Conservation (phyloP, 2,329 filamentous ascomycete species). For the Remersonia thermophila region DNA sequence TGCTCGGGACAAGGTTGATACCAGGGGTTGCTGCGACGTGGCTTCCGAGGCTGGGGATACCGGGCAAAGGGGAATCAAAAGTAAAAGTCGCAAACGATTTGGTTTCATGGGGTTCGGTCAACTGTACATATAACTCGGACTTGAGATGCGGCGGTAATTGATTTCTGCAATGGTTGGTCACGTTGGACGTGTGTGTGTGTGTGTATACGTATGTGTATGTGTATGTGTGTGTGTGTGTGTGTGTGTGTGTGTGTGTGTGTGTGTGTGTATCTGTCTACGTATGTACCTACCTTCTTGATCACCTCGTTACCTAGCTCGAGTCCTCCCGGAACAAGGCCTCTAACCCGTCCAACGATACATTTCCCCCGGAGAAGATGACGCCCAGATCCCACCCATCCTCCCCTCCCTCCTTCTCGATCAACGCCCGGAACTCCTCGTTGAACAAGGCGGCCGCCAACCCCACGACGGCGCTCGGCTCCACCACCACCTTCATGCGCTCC, state of each 20-base stretch:
- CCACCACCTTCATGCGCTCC: constrained; percentile 80
- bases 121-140: not conserved
- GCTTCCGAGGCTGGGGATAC: constrained; percentile 11
- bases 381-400: constrained; percentile 61
- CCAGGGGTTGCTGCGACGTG: constrained; percentile 9
- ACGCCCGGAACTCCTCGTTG: constrained; percentile 66
- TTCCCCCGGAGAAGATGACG: constrained; percentile 48
- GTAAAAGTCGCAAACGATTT: constrained; percentile 11
- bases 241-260: not conserved
- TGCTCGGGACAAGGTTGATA: constrained; percentile 13
- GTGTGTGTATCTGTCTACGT: not conserved
- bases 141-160: too few species aligned
- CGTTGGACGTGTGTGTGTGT: too few species aligned
- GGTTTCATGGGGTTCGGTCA: constrained; percentile 2
- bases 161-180: not conserved
- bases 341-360: constrained; percentile 42
- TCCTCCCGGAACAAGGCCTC: constrained; percentile 33
- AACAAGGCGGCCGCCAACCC: constrained; percentile 70
- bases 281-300: not conserved
- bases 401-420: constrained; percentile 60
- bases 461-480: constrained; percentile 84
- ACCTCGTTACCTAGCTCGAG: not conserved
- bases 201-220: not conserved
- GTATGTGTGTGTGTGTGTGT: too few species aligned
- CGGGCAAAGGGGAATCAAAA: constrained; percentile 10